Base-by-base conservation (phyloP, 176 grass and related monocot species). In the Cymbopogon citratus region DNA sequence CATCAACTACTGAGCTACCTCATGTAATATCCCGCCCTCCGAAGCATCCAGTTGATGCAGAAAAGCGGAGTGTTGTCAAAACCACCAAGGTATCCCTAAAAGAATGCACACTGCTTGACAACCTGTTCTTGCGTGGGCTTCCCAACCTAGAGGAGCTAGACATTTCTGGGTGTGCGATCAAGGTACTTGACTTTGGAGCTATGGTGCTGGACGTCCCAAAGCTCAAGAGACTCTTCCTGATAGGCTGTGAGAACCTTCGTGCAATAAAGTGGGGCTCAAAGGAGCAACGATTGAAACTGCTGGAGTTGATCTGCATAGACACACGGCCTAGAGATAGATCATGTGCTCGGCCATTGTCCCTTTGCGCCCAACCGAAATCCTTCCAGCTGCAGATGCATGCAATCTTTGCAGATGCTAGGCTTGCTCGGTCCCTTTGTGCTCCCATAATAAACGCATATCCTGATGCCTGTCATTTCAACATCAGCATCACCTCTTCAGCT, bases 151-250 rank as follows among this genome's bases (percentile, higher is more conserved):
- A 15, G 5, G 61, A 63, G 61, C 25, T 71, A 0, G 66, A 81
- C 51, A 66, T 81, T 27, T 81, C 79, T 0, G 36, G 79, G 33
- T 71, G 66, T 43, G 12, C 67, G 8, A 44, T 81, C 6, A 81
- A 60, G 51, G 3, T 71, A 71, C 66, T 81, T 71, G 36, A 81
- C 3, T 60, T 81, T 14, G 0, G 45, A 9, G 5, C 28, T 25
- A 79, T 79, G 77, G 62, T 79, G 63, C 0, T 67, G 41, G 28
- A 36, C 10, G 41, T 51, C 6, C 19, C 77, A 9, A 5, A 5
- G 8, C 41, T 67, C 1, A 79, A 79, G 12, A 27, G 41, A 3
- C 19, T 79, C 6, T 79, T 51, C 14, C 6, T 79, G 1, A 18
- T 78, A 63, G 75, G 59, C 16, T 78, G 75, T 64, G 52, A 59